phyloP scores from a whole-genome alignment of 2,329 filamentous ascomycete species.

The Exophiala alcalophila region DNA sequence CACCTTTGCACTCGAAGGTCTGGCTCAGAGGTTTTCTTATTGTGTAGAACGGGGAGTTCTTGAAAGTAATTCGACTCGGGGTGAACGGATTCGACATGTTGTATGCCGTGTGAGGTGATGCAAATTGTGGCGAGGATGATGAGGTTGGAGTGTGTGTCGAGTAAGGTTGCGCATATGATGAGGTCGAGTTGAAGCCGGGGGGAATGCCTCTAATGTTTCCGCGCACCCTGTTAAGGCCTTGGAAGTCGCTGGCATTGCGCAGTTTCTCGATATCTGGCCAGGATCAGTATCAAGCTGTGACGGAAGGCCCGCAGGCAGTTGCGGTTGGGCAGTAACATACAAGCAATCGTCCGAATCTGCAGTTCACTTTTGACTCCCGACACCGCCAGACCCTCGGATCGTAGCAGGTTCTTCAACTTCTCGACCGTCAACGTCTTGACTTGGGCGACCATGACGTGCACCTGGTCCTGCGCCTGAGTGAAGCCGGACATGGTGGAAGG shows the following conservation, averaged over 20 bases:
- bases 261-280: slow-evolving; percentile 29
- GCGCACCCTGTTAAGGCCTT: slow-evolving; percentile 21
- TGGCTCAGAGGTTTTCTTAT: slow-evolving; percentile 64
- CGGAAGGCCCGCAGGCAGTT: slow-evolving; percentile 31
- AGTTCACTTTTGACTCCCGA: slow-evolving; percentile 82
- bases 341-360: slow-evolving; percentile 70
- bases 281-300: slow-evolving; percentile 4
- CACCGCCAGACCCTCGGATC: slow-evolving; percentile 68
- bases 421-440: slow-evolving; percentile 58
- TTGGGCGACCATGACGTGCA: slow-evolving; percentile 35
- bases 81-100: slow-evolving; percentile 20
- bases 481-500: slow-evolving; percentile 20
- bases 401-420: slow-evolving; percentile 74
- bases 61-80: slow-evolving; percentile 55
- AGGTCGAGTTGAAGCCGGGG: slow-evolving; percentile 15
- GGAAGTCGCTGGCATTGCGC: slow-evolving; percentile 20
- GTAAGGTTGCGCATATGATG: slow-evolving; percentile 25
- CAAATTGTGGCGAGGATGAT: slow-evolving; percentile 28
- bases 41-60: slow-evolving; percentile 81
- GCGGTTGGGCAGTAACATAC: slow-evolving; percentile 53
- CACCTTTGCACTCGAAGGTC: slow-evolving; percentile 70
- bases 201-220: slow-evolving; percentile 21
- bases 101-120: slow-evolving; percentile 21
- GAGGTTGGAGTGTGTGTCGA: slow-evolving; percentile 27
- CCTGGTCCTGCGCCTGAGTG: slow-evolving; percentile 21